A percentile compares a stretch with the other conserved stretches of the same genome.
Evolutionary conservation across 1,139 yeast species (phyloP).

Genomic region (Geotrichum citri-aurantii): DNA sequence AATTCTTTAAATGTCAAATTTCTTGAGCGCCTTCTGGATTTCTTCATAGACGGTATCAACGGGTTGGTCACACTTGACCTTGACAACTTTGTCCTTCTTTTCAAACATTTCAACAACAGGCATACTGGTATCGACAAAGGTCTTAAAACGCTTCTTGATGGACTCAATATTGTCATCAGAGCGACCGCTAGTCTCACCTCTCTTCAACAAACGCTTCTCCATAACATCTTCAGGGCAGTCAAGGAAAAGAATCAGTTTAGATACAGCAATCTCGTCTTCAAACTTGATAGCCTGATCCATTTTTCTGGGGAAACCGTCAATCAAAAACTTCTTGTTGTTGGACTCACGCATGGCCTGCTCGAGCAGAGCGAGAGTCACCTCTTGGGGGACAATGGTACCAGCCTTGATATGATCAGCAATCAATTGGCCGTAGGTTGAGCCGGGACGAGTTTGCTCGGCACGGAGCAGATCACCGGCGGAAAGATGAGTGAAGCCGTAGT

Average conservation of each 20-base stretch:
- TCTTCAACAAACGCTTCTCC: conserved; percentile 76
- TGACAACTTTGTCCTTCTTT: conserved; percentile 68
- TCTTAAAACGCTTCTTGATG: conserved; percentile 79
- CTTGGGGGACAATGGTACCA: conserved; percentile 95
- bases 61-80: conserved; percentile 69
- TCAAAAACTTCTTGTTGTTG: conserved; percentile 55
- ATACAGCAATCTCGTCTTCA: conserved; percentile 66
- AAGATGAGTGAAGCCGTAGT: conserved; percentile 77
- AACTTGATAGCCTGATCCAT: conserved; percentile 97
- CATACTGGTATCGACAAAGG: conserved; percentile 84
- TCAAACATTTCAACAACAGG: conserved; percentile 89
- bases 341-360: conserved; percentile 69
- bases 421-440: conserved; percentile 77
- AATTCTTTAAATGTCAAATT: conserved; percentile 16
- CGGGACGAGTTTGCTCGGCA: conserved; percentile 80
- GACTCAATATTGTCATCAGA: conserved; percentile 89
- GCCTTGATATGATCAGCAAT: conserved; percentile 80
- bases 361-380: conserved; percentile 79
- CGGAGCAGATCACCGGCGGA: conserved; percentile 94
- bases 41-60: conserved; percentile 70
- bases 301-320: conserved; percentile 96
- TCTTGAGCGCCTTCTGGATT: conserved; percentile 58
- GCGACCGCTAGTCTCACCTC: conserved; percentile 95
- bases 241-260: conserved; percentile 78
- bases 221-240: conserved; percentile 90